Base-by-base conservation (phyloP, 139 green algal genomes). In the Desmodesmus armatus region DNA sequence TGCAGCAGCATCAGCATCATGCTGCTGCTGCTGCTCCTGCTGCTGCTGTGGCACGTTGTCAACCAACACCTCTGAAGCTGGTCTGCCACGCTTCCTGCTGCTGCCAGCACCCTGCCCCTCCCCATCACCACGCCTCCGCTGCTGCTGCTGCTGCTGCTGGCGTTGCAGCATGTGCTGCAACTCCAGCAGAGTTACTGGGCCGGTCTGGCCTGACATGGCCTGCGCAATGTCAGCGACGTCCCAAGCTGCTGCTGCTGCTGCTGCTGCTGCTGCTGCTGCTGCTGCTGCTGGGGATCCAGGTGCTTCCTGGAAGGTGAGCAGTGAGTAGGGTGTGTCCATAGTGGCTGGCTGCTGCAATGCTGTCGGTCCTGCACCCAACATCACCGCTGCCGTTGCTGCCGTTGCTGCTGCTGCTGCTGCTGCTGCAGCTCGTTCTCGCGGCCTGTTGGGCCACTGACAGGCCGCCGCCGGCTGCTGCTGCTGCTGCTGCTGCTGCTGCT, bases 401-500 rank as follows among this genome's bases (percentile, higher is more conserved):
- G n/a, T 17, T 71, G 13, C 29, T 55, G 35, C 40, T 31, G 0
- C 35, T 77, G 21, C 35, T 31, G 2, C 9, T 31, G 3, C 35
- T 47, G 21, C 11, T 77, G 35, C 35, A 53, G 69, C 35, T 77
- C 35, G 35, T 77, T 33, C 39, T 77, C n/a, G 69, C 69, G 0
- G n/a, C 23, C 5, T 4, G 67, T 33, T 77, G 35, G 21, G 7
- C 1, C n/a, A n/a, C n/a, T n/a, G n/a, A n/a, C n/a, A n/a, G n/a
- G n/a, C n/a, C n/a, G n/a, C n/a, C n/a, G n/a, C n/a, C n/a, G n/a
- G n/a, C n/a, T n/a, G n/a, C n/a, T 60, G 39, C 39, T 80, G 73
- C 44, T 63, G 47, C 71, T 78, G 71, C 71, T 40, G 31, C 40
- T 78, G 27, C 0, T 62, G 43, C 71, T 62, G 71, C 71, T 78